Evolutionary conservation across 1,139 yeast species (phyloP).

Genomic region (Nadsonia starkeyi-henricii): DNA sequence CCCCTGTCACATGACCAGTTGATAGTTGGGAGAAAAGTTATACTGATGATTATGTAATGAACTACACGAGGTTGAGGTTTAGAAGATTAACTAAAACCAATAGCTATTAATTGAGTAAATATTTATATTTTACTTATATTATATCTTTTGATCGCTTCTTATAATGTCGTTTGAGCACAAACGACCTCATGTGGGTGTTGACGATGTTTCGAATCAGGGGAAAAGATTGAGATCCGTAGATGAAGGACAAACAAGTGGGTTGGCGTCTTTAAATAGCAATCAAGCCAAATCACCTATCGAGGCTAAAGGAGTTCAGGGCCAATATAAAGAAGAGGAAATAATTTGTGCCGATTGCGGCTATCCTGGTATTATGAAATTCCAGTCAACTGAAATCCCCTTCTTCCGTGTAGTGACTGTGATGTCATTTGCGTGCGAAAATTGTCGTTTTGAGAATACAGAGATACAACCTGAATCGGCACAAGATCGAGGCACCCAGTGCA

Average conservation of each 20-base stretch:
- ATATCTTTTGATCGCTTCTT: too few species aligned
- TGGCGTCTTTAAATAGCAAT: too few species aligned
- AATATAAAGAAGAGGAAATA: constrained; percentile 34
- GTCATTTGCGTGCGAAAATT: constrained; percentile 94
- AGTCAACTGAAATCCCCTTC: constrained; percentile 80
- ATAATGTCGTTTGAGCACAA: background rate
- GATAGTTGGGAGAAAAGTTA: too few species aligned
- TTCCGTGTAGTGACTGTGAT: constrained; percentile 84
- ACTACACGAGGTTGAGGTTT: too few species aligned
- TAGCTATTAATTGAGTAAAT: too few species aligned
- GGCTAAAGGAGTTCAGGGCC: too few species aligned
- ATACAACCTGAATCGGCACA: constrained; percentile 79
- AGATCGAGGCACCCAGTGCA: constrained; percentile 70
- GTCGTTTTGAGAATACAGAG: constrained; percentile 83
- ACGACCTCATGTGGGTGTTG: background rate
- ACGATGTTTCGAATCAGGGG: background rate
- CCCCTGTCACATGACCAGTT: too few species aligned
- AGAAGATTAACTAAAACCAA: too few species aligned
- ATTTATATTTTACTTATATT: too few species aligned
- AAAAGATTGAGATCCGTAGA: background rate
- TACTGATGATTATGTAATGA: too few species aligned
- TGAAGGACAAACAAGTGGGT: too few species aligned
- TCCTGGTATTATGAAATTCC: constrained; percentile 70
- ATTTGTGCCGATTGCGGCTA: constrained; percentile 91
- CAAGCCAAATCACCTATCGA: too few species aligned